Conservation (phyloP, 2,329 filamentous ascomycete genomes). For the Teratosphaeria pseudoeucalypti region DNA sequence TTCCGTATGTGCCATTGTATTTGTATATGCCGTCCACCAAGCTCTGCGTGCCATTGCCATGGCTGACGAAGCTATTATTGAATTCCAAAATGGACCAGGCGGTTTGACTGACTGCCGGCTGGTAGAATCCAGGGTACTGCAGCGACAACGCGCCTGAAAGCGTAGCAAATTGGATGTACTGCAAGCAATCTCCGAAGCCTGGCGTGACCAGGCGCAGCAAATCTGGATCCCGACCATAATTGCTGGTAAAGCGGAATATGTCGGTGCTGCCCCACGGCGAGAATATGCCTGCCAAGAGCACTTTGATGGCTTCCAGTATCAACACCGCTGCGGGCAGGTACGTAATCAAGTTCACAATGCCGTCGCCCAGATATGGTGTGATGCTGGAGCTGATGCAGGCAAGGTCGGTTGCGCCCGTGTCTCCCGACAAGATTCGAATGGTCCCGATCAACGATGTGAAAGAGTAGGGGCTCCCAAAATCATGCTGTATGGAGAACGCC, state of each 20-base stretch:
- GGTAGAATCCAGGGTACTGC: slow-evolving; percentile 87
- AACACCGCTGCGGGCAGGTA: slow-evolving; percentile 73
- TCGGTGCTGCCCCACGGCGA: slow-evolving; percentile 91
- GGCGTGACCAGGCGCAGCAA: slow-evolving; percentile 85
- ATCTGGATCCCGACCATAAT: slow-evolving; percentile 90
- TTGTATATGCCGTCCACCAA: slow-evolving; percentile 80
- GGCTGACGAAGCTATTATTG: slow-evolving; percentile 75
- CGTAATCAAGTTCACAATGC: slow-evolving; percentile 57
- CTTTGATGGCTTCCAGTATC: slow-evolving; percentile 69
- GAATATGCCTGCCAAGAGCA: slow-evolving; percentile 71
- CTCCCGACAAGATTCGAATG: slow-evolving; percentile 65
- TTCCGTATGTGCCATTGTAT: slow-evolving; percentile 65
- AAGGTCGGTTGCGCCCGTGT: slow-evolving; percentile 51
- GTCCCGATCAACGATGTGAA: slow-evolving; percentile 73
- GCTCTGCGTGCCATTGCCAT: slow-evolving; percentile 53
- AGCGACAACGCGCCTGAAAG: slow-evolving; percentile 80
- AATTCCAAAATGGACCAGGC: slow-evolving; percentile 89
- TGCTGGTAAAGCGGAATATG: slow-evolving; percentile 92
- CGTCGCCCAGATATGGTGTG: slow-evolving; percentile 67
- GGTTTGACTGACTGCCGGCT: slow-evolving; percentile 77
- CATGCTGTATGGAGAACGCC: slow-evolving; percentile 61
- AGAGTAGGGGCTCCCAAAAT: slow-evolving; percentile 72
- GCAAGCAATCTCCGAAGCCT: slow-evolving; percentile 90
- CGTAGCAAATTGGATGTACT: slow-evolving; percentile 90
- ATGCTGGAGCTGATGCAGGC: slow-evolving; percentile 74